A percentile compares a stretch with the other conserved stretches of the same genome.
These are phyloP conservation scores for Cyclotella atomus DNA, from an alignment of 108 stramenopile species.

Conservation along the genomic window DNA sequence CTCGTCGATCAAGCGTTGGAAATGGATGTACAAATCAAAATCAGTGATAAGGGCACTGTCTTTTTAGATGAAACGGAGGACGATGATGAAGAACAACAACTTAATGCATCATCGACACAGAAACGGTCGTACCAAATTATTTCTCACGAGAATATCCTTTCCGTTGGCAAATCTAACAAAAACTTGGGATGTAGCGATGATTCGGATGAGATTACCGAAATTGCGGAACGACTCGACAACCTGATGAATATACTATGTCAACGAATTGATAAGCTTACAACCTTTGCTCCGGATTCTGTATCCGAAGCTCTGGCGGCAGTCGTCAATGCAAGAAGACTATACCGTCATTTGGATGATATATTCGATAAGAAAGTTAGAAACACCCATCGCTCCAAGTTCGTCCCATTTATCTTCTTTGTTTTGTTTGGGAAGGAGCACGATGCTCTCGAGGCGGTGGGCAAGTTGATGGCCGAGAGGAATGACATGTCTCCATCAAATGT, in stretches of 20 bases:
- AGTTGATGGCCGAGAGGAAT: constrained; percentile 40
- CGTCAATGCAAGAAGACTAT: constrained; percentile 44
- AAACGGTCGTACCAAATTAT: constrained; percentile 41
- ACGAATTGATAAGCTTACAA: constrained; percentile 29
- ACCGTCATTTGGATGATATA: constrained; percentile 42
- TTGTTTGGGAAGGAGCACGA: constrained; percentile 81
- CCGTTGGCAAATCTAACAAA: neutral
- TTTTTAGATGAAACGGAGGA: constrained; percentile 60
- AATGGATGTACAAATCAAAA: constrained; percentile 98
- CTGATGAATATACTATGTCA: constrained; percentile 44
- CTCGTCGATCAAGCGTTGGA: constrained; percentile 91
- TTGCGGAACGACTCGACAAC: constrained; percentile 48
- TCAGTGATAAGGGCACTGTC: constrained; percentile 85
- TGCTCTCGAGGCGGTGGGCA: constrained; percentile 37
- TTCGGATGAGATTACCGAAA: constrained; percentile 27
- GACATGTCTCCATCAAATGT: neutral
- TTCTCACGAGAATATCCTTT: constrained; percentile 8
- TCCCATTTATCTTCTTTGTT: constrained; percentile 92
- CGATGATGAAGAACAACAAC: constrained; percentile 8
- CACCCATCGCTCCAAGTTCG: constrained; percentile 96
- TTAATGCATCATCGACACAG: constrained; percentile 2
- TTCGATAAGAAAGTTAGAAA: constrained; percentile 87
- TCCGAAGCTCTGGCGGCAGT: constrained; percentile 43
- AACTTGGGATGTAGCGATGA: constrained; percentile 11
- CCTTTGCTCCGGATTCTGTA: constrained; percentile 33